These are phyloP conservation scores for Xylaria flabelliformis DNA, from an alignment of 495 filamentous ascomycete genomes.

Conservation along the genomic window DNA sequence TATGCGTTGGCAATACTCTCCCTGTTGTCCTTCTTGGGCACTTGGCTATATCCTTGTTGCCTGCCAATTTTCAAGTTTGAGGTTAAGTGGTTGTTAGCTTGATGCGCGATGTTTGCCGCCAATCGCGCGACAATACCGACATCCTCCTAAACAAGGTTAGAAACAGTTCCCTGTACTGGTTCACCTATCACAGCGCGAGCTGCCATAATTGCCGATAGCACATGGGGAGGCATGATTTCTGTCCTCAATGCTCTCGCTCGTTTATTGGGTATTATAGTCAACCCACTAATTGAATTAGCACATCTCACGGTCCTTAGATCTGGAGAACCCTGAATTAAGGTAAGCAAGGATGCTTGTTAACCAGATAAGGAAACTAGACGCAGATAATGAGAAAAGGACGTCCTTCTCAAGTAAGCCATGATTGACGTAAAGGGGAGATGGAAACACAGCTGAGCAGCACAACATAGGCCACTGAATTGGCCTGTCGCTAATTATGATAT, in stretches of 20 bases:
- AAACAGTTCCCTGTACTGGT: neutral
- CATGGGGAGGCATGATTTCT: neutral
- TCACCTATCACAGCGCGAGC: conserved; percentile 10
- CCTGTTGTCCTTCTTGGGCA: neutral
- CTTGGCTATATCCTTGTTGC: neutral
- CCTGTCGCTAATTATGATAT: neutral
- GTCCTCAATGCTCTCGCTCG: neutral
- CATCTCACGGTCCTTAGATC: conserved; percentile 13
- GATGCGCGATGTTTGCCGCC: neutral
- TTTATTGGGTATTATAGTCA: conserved; percentile 1
- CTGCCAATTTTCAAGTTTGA: conserved; percentile 1
- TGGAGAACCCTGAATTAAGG: neutral
- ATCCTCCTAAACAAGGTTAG: neutral
- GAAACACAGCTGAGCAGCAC: neutral
- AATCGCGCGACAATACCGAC: neutral
- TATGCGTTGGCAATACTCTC: conserved; percentile 3
- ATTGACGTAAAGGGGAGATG: conserved; percentile 1
- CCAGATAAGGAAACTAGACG: neutral
- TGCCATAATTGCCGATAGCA: neutral
- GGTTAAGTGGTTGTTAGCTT: neutral
- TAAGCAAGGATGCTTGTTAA: neutral
- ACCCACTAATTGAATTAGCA: conserved; percentile 5
- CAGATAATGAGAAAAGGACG: neutral
- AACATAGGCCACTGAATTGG: neutral
- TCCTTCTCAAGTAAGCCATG: conserved; percentile 15